These are phyloP conservation scores for Wallacemonas collosoma DNA, from an alignment of 208 protist species.

Conservation along the genomic window DNA sequence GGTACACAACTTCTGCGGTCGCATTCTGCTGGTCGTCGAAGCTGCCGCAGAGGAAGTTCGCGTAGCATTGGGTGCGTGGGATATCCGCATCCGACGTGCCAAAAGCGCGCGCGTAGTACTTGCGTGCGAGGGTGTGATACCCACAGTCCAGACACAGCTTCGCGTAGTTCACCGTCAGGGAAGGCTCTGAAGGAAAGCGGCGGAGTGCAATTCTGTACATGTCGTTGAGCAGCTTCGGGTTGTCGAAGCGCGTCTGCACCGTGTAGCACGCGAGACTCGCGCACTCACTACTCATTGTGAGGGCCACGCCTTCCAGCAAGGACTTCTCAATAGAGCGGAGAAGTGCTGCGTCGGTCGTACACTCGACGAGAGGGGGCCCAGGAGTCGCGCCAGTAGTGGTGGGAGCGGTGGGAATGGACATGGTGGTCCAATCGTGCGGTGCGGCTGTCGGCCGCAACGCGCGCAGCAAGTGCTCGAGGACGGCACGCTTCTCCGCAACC, in stretches of 20 bases:
- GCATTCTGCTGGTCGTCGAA: constrained; percentile 41
- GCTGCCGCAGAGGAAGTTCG: constrained; percentile 59
- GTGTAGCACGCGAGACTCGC: constrained; percentile 70
- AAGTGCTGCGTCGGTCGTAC: background rate
- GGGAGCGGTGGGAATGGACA: background rate
- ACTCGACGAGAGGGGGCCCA: background rate
- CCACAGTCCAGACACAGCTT: constrained; percentile 69
- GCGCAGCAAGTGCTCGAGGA: constrained; percentile 62
- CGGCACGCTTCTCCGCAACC: constrained; percentile 33
- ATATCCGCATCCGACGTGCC: constrained; percentile 51
- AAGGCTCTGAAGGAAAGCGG: constrained; percentile 56
- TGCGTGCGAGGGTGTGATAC: constrained; percentile 55
- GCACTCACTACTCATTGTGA: constrained; percentile 56
- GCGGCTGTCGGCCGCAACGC: constrained; percentile 33
- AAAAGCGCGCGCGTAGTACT: constrained; percentile 70
- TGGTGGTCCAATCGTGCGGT: background rate
- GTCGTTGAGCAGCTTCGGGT: constrained; percentile 60
- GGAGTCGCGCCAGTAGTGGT: background rate
- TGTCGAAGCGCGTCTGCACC: constrained; percentile 62
- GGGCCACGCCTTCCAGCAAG: constrained; percentile 55
- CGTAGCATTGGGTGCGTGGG: constrained; percentile 69
- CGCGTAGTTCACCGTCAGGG: constrained; percentile 80
- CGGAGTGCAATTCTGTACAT: constrained; percentile 61
- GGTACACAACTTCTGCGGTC: constrained; percentile 40
- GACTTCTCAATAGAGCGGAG: constrained; percentile 34